phyloP scores from a whole-genome alignment of 108 stramenopile genomes.

The Cyclotella baltica region DNA sequence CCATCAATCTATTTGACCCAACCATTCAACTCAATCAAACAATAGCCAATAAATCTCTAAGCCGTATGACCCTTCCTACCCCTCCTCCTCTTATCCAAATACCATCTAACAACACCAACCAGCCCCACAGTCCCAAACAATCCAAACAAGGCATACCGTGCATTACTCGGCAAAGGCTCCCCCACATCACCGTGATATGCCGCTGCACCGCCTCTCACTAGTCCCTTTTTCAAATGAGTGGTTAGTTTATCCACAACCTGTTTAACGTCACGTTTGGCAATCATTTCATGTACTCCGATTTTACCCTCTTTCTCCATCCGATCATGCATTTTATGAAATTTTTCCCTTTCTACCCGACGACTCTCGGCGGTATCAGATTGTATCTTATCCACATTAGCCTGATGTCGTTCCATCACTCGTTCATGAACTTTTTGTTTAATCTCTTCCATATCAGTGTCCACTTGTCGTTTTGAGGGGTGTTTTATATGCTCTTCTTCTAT shows the following conservation, averaged over 20 bases:
- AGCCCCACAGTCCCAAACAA: conserved; percentile 20
- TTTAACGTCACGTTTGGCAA: conserved; percentile 4
- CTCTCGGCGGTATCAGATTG: not conserved
- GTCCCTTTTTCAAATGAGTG: conserved; percentile 12
- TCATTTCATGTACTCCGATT: conserved; percentile 23
- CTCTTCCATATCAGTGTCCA: conserved; percentile 24
- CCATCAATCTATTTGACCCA: too few species aligned
- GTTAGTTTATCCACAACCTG: conserved; percentile 2
- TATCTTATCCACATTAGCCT: not conserved
- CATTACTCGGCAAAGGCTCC: conserved; percentile 19
- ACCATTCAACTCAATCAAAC: too few species aligned
- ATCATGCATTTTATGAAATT: not conserved
- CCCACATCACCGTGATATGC: conserved; percentile 31
- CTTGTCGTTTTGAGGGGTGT: conserved; percentile 7
- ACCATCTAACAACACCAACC: conserved; percentile 30
- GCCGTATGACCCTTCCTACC: conserved; percentile 8
- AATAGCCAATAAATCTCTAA: conserved; percentile 9
- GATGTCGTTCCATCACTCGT: not conserved
- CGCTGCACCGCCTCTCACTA: conserved; percentile 23
- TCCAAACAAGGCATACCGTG: conserved; percentile 10
- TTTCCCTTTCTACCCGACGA: not conserved
- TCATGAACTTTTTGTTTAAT: conserved; percentile 34
- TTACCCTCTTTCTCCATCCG: conserved; percentile 1
- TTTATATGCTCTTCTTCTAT: conserved; percentile 5
- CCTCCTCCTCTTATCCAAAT: conserved; percentile 32